These are phyloP conservation scores for Tanacetum coccineum DNA, from an alignment of 129 eudicot species.

Conservation along the genomic window DNA sequence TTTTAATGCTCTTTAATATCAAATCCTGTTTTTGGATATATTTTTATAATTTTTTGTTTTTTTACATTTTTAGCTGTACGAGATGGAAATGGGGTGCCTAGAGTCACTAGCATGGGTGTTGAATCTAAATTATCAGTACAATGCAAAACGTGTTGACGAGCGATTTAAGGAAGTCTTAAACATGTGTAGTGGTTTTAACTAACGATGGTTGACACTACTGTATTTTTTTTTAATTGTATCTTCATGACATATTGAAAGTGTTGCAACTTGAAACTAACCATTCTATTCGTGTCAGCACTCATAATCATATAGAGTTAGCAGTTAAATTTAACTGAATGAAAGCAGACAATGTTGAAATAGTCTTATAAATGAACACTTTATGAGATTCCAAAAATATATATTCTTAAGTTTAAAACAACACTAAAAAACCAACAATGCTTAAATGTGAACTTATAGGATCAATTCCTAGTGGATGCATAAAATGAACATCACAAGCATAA, in stretches of 20 bases:
- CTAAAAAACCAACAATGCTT: too few species aligned
- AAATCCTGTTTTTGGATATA: too few species aligned
- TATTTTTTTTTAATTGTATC: neutral
- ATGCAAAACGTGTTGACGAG: slow-evolving; percentile 11
- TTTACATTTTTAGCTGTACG: too few species aligned
- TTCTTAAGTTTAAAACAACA: neutral
- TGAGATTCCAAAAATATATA: slow-evolving; percentile 8
- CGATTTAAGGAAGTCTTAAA: neutral
- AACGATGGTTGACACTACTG: too few species aligned
- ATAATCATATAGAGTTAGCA: neutral
- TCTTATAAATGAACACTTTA: neutral
- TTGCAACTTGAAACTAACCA: too few species aligned
- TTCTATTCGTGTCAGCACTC: neutral
- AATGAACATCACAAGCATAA: too few species aligned
- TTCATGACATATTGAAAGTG: neutral
- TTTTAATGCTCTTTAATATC: too few species aligned
- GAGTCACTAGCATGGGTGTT: slow-evolving; percentile 29
- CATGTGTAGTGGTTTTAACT: too few species aligned
- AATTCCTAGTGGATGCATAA: too few species aligned
- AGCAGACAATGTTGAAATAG: neutral
- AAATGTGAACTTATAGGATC: too few species aligned
- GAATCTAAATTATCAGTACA: slow-evolving; percentile 1
- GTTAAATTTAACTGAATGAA: neutral
- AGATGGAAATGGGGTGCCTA: slow-evolving; percentile 26
- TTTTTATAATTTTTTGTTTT: too few species aligned